phyloP scores from a whole-genome alignment of 495 filamentous ascomycete genomes.

The Neurospora cerealis region DNA sequence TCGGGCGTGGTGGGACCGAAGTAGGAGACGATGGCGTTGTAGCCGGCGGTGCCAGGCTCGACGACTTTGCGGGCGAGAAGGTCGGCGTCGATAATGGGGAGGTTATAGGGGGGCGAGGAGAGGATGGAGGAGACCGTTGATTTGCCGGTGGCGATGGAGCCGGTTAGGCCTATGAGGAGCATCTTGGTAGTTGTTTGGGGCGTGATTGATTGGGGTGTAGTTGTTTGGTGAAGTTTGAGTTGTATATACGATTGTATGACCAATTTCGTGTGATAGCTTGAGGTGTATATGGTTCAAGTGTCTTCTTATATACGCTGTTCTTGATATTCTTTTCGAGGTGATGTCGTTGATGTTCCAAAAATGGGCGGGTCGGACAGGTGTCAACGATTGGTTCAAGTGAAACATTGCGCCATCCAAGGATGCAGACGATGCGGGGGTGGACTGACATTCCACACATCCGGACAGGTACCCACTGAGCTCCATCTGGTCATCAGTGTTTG shows the following conservation, averaged over 20 bases:
- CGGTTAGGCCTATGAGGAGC: constrained; percentile 93
- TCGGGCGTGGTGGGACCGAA: constrained; percentile 77
- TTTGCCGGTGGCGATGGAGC: constrained; percentile 97
- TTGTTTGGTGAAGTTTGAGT: neutral
- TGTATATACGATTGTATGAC: neutral
- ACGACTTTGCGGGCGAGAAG: constrained; percentile 82
- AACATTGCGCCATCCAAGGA: neutral
- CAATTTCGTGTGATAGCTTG: neutral
- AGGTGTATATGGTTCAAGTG: neutral
- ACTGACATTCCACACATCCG: neutral
- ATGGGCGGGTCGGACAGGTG: neutral
- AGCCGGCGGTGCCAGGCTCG: constrained; percentile 75
- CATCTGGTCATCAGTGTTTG: neutral
- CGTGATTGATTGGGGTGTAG: neutral
- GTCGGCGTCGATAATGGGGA: constrained; percentile 95
- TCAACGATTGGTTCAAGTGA: neutral
- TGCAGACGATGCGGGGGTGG: neutral
- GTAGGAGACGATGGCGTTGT: constrained; percentile 66
- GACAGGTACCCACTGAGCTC: neutral
- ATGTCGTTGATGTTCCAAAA: neutral
- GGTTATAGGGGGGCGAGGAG: constrained; percentile 63
- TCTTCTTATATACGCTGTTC: neutral
- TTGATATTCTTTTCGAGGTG: neutral
- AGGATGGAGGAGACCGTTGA: constrained; percentile 86
- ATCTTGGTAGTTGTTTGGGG: constrained; percentile 38